A percentile compares a stretch with the other conserved stretches of the same genome.
These are phyloP conservation scores for Arxiozyma bovina DNA, from an alignment of 1,139 yeast species.

Conservation along the genomic window DNA sequence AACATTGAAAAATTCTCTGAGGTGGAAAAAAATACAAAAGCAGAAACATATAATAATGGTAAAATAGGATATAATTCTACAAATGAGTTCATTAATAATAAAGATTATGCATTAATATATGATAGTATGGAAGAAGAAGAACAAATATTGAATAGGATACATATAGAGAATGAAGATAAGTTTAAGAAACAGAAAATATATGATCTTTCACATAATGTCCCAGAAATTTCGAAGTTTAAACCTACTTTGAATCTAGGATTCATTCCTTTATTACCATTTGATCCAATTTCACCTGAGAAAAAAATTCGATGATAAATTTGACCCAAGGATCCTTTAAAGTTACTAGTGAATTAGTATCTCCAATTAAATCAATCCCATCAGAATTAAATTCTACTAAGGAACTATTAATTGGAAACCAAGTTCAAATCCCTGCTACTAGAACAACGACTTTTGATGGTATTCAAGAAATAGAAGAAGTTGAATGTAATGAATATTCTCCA, in stretches of 20 bases:
- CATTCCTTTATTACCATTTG: background rate
- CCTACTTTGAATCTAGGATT: background rate
- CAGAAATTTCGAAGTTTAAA: background rate
- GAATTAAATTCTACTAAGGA: constrained; percentile 1
- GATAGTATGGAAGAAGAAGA: constrained; percentile 17
- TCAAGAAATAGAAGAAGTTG: background rate
- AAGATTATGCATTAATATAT: constrained; percentile 4
- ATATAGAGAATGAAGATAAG: background rate
- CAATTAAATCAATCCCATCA: constrained; percentile 14
- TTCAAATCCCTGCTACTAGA: constrained; percentile 29
- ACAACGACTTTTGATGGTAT: constrained; percentile 12
- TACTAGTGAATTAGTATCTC: constrained; percentile 24
- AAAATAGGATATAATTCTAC: background rate
- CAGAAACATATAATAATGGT: background rate
- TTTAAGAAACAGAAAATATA: background rate
- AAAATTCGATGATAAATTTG: constrained; percentile 1
- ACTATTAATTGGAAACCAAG: background rate
- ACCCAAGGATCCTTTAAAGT: constrained; percentile 27
- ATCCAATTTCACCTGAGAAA: background rate
- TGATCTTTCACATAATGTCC: constrained; percentile 6
- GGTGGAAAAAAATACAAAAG: background rate
- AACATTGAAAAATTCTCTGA: background rate
- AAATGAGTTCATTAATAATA: background rate
- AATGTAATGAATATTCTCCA: background rate
- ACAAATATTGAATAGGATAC: background rate